Percentiles rank a stretch among this genome's conserved stretches.
Conservation (phyloP, 2,329 filamentous ascomycete species). For the Dendryphion nanum region DNA sequence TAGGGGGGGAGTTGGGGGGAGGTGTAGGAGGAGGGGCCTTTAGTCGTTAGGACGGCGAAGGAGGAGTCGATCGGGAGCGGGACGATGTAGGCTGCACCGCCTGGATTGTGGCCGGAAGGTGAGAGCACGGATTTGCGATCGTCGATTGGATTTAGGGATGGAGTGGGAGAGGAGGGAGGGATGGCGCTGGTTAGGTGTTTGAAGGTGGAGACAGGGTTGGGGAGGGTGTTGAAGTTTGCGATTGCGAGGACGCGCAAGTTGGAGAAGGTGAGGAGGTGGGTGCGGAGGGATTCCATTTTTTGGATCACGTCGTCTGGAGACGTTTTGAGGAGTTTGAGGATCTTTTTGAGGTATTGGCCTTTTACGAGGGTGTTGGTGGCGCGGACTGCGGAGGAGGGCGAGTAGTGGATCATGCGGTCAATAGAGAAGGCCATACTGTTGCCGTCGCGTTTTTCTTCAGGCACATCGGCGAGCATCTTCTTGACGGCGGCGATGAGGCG, state of each 20-base stretch:
- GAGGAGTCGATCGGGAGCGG: constrained; percentile 94
- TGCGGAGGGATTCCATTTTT: constrained; percentile 75
- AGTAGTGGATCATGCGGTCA: constrained; percentile 75
- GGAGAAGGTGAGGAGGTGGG: constrained; percentile 73
- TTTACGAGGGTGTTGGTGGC: constrained; percentile 83
- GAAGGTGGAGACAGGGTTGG: constrained; percentile 77
- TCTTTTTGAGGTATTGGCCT: constrained; percentile 79
- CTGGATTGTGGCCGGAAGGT: constrained; percentile 70
- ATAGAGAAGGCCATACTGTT: constrained; percentile 62
- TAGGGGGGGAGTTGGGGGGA: constrained; percentile 76
- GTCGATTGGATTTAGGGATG: constrained; percentile 67
- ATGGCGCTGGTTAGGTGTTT: constrained; percentile 55
- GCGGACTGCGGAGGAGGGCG: constrained; percentile 71
- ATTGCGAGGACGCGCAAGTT: constrained; percentile 87
- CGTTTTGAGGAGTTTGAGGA: constrained; percentile 76
- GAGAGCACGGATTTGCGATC: constrained; percentile 71
- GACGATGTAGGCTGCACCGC: constrained; percentile 73
- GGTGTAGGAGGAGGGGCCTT: constrained; percentile 71
- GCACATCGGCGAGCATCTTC: constrained; percentile 87
- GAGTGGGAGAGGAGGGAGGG: constrained; percentile 48
- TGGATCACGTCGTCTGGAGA: constrained; percentile 72
- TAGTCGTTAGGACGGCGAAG: constrained; percentile 73
- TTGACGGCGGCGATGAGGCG: constrained; percentile 63
- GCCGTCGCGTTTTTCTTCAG: constrained; percentile 86
- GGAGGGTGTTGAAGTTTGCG: constrained; percentile 72